Conservation (phyloP, 2,329 filamentous ascomycete genomes). For the Reticulascus tulasneorum region DNA sequence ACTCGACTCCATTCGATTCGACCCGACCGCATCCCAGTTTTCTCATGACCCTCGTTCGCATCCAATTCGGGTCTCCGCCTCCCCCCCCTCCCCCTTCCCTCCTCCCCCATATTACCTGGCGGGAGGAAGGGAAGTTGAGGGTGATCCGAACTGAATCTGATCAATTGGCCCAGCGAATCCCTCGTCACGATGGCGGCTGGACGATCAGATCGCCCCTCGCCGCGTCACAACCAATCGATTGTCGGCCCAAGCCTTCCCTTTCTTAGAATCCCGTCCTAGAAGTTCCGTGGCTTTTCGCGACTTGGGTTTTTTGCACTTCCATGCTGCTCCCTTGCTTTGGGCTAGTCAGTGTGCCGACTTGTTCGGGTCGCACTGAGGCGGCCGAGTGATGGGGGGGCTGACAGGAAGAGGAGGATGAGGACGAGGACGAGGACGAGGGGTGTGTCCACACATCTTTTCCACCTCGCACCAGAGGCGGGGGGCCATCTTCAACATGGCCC, state of each 20-base stretch:
- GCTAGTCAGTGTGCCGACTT: not conserved
- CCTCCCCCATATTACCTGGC: not conserved
- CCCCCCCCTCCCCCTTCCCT: not conserved
- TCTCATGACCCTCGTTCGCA: not conserved
- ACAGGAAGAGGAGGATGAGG: no score
- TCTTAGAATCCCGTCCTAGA: conserved; percentile 2
- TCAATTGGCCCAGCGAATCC: conserved; percentile 1
- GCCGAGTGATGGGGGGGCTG: not conserved
- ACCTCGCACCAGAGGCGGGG: no score
- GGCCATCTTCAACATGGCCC: no score
- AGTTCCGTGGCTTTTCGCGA: conserved; percentile 7
- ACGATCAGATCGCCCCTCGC: conserved; percentile 11
- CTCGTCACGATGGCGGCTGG: conserved; percentile 6
- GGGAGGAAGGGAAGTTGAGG: not conserved
- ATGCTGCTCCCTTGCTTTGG: not conserved
- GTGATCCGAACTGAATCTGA: not conserved
- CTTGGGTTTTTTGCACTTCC: conserved; percentile 1
- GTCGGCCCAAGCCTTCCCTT: no score
- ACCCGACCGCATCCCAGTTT: not conserved
- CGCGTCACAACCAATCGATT: no score
- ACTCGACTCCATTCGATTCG: not conserved
- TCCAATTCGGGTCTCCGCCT: not conserved
- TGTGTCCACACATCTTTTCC: no score
- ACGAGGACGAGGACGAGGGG: no score
- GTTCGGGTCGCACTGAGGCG: not conserved